These are phyloP conservation scores for Colletotrichum lini DNA, from an alignment of 2,329 filamentous ascomycete species.

Conservation along the genomic window DNA sequence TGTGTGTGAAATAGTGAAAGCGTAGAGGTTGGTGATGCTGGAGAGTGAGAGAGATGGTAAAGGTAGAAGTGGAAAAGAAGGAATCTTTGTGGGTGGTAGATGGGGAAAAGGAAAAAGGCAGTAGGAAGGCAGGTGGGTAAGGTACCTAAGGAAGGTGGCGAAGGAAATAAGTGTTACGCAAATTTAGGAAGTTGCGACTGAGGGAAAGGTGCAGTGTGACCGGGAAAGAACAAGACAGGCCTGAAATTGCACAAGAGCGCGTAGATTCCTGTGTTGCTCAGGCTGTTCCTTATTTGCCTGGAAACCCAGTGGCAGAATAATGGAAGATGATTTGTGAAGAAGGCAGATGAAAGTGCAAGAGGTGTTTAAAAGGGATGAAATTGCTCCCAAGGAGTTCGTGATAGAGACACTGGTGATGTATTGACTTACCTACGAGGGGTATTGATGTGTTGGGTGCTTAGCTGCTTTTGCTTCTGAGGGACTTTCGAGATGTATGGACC, in stretches of 20 bases:
- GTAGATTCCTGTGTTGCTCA: neutral
- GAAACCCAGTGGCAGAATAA: neutral
- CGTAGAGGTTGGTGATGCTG: neutral
- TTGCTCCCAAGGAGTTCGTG: neutral
- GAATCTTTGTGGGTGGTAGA: slow-evolving; percentile 5
- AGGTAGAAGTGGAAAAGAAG: slow-evolving; percentile 21
- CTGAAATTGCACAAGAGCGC: slow-evolving; percentile 12
- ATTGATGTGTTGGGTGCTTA: neutral
- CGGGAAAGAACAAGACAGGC: slow-evolving; percentile 20
- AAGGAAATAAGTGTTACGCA: slow-evolving; percentile 31
- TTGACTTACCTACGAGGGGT: slow-evolving; percentile 31
- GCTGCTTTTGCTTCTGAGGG: neutral
- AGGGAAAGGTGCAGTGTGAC: slow-evolving; percentile 33
- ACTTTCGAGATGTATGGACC: neutral
- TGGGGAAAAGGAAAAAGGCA: slow-evolving; percentile 11
- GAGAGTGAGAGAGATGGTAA: neutral
- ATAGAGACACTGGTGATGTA: neutral
- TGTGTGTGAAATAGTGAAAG: slow-evolving; percentile 1
- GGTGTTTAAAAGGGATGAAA: neutral
- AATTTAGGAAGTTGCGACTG: slow-evolving; percentile 29
- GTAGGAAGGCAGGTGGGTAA: neutral
- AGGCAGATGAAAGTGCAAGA: neutral
- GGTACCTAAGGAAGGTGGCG: neutral
- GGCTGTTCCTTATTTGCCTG: neutral
- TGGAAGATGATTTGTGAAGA: neutral